Percentiles rank a stretch among this genome's conserved stretches.
phyloP scores from a whole-genome alignment of 1,284 basidiomycete species.

The Ceratobasidium sp. region DNA sequence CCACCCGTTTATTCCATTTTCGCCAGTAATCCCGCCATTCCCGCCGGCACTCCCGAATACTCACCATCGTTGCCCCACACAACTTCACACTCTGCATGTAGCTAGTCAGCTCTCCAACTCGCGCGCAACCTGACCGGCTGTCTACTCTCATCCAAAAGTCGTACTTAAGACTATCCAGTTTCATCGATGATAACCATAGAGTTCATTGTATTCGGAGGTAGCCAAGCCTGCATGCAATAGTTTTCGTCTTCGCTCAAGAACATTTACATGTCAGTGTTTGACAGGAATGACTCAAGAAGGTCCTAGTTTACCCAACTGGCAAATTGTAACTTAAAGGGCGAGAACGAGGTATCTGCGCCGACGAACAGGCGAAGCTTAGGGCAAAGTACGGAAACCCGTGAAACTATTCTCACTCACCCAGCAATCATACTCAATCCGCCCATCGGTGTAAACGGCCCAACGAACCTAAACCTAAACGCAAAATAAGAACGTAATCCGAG shows the following conservation, averaged over 20 bases:
- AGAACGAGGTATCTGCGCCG: slow-evolving; percentile 61
- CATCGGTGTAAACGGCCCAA: slow-evolving; percentile 79
- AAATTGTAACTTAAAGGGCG: slow-evolving; percentile 54
- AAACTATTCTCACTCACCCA: slow-evolving; percentile 62
- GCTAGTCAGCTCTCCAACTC: neutral
- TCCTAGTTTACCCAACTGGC: neutral
- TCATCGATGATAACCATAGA: neutral
- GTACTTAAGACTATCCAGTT: neutral
- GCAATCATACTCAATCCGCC: slow-evolving; percentile 77
- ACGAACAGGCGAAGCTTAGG: neutral
- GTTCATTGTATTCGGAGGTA: neutral
- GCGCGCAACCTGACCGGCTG: neutral
- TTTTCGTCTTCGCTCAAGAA: neutral
- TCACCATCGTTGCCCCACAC: neutral
- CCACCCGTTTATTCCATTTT: slow-evolving; percentile 32
- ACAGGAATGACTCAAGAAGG: neutral
- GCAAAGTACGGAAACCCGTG: neutral
- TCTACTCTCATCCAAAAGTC: neutral
- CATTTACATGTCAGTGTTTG: neutral
- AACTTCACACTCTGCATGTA: neutral
- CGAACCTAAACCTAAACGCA: slow-evolving; percentile 59
- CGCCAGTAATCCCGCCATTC: slow-evolving; percentile 29
- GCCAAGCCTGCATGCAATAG: neutral
- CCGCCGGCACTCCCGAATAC: neutral
- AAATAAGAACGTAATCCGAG: slow-evolving; percentile 19